These are phyloP conservation scores for Dentipellis fragilis DNA, from an alignment of 768 basidiomycete genomes.

Conservation along the genomic window DNA sequence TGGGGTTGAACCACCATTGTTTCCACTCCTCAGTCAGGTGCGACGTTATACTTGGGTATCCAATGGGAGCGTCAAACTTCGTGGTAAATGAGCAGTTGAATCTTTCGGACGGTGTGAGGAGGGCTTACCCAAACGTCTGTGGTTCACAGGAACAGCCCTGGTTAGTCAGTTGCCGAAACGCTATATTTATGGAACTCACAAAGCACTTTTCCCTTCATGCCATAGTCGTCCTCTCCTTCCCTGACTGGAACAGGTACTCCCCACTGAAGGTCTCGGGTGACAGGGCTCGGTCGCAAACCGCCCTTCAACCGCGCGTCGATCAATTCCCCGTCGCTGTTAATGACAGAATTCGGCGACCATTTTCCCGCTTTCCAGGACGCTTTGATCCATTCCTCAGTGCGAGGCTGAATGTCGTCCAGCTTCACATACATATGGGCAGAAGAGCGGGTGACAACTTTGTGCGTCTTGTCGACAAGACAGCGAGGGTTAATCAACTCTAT, in stretches of 20 bases:
- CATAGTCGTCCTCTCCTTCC: slow-evolving; percentile 64
- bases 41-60: slow-evolving; percentile 95
- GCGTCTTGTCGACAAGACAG: slow-evolving; percentile 77
- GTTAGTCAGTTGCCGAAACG: not conserved
- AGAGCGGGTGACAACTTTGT: slow-evolving; percentile 62
- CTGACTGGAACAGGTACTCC: slow-evolving; percentile 83
- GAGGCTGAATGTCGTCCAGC: slow-evolving; percentile 74
- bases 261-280: slow-evolving; percentile 93
- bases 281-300: slow-evolving; percentile 79
- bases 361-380: slow-evolving; percentile 68
- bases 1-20: slow-evolving; percentile 92
- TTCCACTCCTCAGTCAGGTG: slow-evolving; percentile 92
- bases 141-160: not conserved
- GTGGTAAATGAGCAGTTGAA: not conserved
- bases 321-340: slow-evolving; percentile 80
- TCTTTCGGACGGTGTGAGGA: not conserved
- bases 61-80: slow-evolving; percentile 94
- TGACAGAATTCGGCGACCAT: slow-evolving; percentile 90
- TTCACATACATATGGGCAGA: slow-evolving; percentile 90
- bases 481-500: slow-evolving; percentile 92
- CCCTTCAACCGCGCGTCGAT: slow-evolving; percentile 81
- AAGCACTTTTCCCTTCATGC: slow-evolving; percentile 90
- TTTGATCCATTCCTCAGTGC: slow-evolving; percentile 83
- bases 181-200: slow-evolving; percentile 45
- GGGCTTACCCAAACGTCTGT: slow-evolving; percentile 86